A percentile compares a stretch with the other conserved stretches of the same genome.
These are phyloP conservation scores for Cyberlindnera xylosilytica DNA, from an alignment of 805 yeast genomes.

Conservation along the genomic window DNA sequence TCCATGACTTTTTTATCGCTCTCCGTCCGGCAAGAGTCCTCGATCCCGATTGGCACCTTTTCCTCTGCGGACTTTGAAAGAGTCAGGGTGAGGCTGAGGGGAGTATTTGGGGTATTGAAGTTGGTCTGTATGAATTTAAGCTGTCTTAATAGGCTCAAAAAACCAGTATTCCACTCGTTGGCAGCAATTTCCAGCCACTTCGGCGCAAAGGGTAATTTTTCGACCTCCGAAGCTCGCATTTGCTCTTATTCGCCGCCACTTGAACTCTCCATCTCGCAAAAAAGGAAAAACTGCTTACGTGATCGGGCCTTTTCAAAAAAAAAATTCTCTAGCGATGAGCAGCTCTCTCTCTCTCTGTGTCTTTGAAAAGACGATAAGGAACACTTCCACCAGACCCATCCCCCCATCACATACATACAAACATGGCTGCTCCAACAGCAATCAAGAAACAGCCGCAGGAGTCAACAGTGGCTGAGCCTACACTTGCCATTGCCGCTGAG, in stretches of 20 bases:
- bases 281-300: neutral
- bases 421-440: constrained; percentile 49
- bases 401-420: neutral
- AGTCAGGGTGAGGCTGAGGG: no score
- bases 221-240: neutral
- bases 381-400: neutral
- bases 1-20: constrained; percentile 3
- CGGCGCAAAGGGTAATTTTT: no score
- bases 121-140: no score
- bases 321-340: constrained; percentile 1
- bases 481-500: constrained; percentile 12
- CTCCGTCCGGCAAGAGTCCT: constrained; percentile 1
- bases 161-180: no score
- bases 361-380: neutral
- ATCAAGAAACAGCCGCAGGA: constrained; percentile 18
- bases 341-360: neutral
- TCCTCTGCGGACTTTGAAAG: neutral
- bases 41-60: constrained; percentile 7
- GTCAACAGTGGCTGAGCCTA: constrained; percentile 3
- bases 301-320: neutral
- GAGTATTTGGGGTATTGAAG: no score
- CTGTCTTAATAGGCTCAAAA: no score
- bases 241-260: neutral
- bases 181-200: no score
- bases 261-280: neutral